These are phyloP conservation scores for Coemansia sp. DNA, from an alignment of 192 early-diverging fungal species.

Conservation along the genomic window DNA sequence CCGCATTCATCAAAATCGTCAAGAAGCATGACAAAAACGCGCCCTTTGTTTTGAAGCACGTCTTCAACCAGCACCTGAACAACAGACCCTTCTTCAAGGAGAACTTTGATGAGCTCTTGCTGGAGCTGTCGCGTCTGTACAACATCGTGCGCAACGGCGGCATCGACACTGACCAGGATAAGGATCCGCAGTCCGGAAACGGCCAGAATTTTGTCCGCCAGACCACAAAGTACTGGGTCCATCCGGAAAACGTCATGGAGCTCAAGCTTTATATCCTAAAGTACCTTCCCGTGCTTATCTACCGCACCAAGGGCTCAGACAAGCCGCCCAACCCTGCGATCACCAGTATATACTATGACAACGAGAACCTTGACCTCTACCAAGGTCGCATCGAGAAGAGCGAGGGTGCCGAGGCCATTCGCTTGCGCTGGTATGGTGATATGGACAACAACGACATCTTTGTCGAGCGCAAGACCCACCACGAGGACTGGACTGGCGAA, in stretches of 20 bases:
- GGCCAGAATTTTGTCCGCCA: slow-evolving; percentile 75
- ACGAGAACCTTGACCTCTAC: slow-evolving; percentile 85
- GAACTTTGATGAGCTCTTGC: slow-evolving; percentile 81
- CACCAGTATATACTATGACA: slow-evolving; percentile 93
- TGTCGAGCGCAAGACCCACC: slow-evolving; percentile 97
- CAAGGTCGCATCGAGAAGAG: slow-evolving; percentile 81
- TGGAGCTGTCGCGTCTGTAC: slow-evolving; percentile 81
- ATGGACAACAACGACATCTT: slow-evolving; percentile 86
- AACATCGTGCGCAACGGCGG: slow-evolving; percentile 75
- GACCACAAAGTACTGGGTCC: slow-evolving; percentile 95
- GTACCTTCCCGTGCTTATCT: slow-evolving; percentile 87
- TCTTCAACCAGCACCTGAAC: slow-evolving; percentile 82
- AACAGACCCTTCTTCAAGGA: slow-evolving; percentile 80
- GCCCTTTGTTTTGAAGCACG: slow-evolving; percentile 70
- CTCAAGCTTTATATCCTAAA: slow-evolving; percentile 89
- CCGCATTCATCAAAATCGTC: slow-evolving; percentile 87
- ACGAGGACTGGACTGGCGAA: slow-evolving; percentile 90
- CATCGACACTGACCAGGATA: slow-evolving; percentile 52
- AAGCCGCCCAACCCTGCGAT: slow-evolving; percentile 82
- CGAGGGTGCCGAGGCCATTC: slow-evolving; percentile 87
- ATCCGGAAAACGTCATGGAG: slow-evolving; percentile 91
- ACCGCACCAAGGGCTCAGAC: slow-evolving; percentile 71
- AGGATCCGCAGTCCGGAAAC: slow-evolving; percentile 50
- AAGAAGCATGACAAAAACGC: slow-evolving; percentile 99
- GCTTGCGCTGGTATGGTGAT: slow-evolving; percentile 93